phyloP scores from a whole-genome alignment of 768 basidiomycete species.

The Lactarius sp. region DNA sequence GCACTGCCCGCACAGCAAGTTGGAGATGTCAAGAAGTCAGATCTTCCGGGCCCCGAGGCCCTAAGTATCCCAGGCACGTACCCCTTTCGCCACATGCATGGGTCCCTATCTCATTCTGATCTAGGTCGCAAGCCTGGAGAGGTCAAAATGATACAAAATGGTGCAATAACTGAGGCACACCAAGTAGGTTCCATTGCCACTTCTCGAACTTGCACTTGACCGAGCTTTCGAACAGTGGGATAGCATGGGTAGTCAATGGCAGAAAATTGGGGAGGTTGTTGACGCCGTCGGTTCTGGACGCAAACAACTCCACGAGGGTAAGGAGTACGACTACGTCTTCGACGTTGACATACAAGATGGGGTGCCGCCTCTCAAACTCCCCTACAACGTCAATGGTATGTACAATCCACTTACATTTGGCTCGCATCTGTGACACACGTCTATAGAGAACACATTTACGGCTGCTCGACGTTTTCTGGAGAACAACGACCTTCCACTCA shows the following conservation, averaged over 20 bases:
- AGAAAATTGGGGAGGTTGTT: constrained; percentile 93
- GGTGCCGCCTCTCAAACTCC: constrained; percentile 86
- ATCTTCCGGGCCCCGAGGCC: constrained; percentile 84
- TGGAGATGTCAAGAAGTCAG: constrained; percentile 85
- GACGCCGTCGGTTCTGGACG: constrained; percentile 89
- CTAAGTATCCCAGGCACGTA: constrained; percentile 61
- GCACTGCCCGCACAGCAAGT: constrained; percentile 81
- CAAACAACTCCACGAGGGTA: constrained; percentile 88
- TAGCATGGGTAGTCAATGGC: constrained; percentile 59
- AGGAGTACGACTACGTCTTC: constrained; percentile 99
- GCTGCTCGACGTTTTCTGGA: constrained; percentile 89
- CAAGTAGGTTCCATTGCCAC: constrained; percentile 49
- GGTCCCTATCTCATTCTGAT: neutral
- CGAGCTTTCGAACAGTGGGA: constrained; percentile 64
- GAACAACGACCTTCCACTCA: constrained; percentile 73
- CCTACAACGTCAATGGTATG: constrained; percentile 84
- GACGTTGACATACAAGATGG: constrained; percentile 96
- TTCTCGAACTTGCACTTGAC: neutral
- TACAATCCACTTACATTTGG: neutral
- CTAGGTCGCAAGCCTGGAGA: constrained; percentile 90
- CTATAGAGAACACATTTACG: constrained; percentile 79
- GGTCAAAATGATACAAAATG: constrained; percentile 85
- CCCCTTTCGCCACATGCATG: neutral
- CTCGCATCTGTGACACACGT: neutral
- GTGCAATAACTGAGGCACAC: constrained; percentile 81